phyloP scores from a whole-genome alignment of 345 rosid species.

The Eucalyptus erythrocorys region DNA sequence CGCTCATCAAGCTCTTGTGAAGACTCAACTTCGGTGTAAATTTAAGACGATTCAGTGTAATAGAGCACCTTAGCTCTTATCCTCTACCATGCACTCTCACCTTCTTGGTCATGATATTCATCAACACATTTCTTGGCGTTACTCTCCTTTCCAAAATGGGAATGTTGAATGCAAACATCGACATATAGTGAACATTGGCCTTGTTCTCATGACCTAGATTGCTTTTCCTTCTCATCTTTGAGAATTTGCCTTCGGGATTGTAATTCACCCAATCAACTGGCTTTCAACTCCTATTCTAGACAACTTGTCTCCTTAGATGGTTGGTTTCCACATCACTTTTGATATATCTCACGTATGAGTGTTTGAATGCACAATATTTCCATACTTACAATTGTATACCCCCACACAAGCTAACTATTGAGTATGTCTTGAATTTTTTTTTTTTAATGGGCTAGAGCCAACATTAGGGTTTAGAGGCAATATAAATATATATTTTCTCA shows the following conservation, averaged over 20 bases:
- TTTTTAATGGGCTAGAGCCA: too few relatives aligned
- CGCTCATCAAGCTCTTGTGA: not conserved
- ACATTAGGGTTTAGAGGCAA: too few relatives aligned
- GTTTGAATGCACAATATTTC: not conserved
- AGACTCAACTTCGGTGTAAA: not conserved
- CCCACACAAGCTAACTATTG: not conserved
- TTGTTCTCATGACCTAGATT: not conserved
- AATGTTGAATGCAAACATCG: not conserved
- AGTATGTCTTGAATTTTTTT: too few relatives aligned
- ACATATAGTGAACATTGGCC: not conserved
- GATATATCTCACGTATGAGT: not conserved
- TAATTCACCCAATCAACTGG: not conserved
- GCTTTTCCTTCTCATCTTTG: not conserved
- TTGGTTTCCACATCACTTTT: not conserved
- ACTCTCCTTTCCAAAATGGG: not conserved
- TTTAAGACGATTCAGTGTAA: not conserved
- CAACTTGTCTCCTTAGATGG: not conserved
- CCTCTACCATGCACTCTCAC: not conserved
- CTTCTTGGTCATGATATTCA: not conserved
- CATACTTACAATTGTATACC: not conserved
- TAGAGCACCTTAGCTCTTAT: not conserved
- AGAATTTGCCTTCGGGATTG: not conserved
- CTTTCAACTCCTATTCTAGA: not conserved
- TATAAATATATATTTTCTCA: too few relatives aligned
- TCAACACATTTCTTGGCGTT: fast-evolving